Evolutionary conservation across 2,329 filamentous ascomycete species (phyloP).

Genomic region (Alternaria atra): DNA sequence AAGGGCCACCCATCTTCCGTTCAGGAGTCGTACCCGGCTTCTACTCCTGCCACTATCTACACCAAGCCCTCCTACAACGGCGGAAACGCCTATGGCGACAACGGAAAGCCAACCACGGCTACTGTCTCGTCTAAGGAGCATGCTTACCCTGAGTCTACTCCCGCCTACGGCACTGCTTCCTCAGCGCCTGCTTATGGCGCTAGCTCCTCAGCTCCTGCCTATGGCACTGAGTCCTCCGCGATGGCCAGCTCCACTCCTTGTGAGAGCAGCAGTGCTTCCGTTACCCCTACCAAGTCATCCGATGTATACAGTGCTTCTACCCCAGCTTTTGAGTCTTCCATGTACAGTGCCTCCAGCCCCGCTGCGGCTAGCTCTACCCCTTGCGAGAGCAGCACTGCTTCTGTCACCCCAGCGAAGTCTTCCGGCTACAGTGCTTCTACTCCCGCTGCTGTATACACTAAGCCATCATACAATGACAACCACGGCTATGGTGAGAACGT

Average conservation of each 20-base stretch:
- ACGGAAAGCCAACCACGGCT: constrained; percentile 1
- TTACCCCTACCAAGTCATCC: background rate
- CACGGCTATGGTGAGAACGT: constrained; percentile 1
- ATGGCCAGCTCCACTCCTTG: constrained; percentile 9
- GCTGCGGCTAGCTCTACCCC: constrained; percentile 2
- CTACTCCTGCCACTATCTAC: background rate
- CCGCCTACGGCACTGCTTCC: background rate
- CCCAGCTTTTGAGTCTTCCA: background rate
- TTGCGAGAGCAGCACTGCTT: constrained; percentile 11
- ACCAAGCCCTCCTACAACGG: constrained; percentile 10
- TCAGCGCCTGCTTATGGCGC: background rate
- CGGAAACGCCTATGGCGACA: constrained; percentile 5
- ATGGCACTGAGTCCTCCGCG: background rate
- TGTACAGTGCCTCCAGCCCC: background rate
- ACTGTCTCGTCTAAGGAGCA: constrained; percentile 6
- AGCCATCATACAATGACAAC: constrained; percentile 8
- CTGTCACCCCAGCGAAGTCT: background rate
- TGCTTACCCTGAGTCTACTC: background rate
- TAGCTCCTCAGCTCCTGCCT: background rate
- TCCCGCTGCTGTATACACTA: constrained; percentile 6
- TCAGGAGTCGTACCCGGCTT: background rate
- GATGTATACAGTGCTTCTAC: constrained; percentile 1
- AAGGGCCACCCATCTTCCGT: constrained; percentile 2
- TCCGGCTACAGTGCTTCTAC: constrained; percentile 6
- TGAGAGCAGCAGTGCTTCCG: constrained; percentile 9